Evolutionary conservation across 2,329 filamentous ascomycete species (phyloP), one percentile per base, ranked within the genome.

Genomic region (Incumbomyces lentus): DNA sequence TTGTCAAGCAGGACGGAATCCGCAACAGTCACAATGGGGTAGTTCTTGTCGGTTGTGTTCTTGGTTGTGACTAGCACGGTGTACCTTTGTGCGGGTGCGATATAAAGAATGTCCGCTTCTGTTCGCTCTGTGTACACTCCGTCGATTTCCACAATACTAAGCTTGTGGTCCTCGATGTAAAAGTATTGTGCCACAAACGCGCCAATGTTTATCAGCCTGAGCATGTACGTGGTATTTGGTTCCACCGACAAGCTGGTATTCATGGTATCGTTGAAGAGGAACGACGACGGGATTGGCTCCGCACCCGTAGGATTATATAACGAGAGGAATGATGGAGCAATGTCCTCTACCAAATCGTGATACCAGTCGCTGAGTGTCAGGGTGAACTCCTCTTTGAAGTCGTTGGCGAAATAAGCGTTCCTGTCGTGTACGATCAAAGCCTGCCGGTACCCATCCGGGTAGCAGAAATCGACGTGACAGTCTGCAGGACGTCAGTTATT

Each of bases 281-380:
- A 76, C 2, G 78, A 71, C 17, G 84, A 69, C 0, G 82, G 82
- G 0, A 84, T 73, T 0, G 81, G 82, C 59, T 85, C 81, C 1
- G 79, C 76, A 18, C 67, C 76, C n/a, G n/a, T n/a, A n/a, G n/a
- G n/a, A n/a, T n/a, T n/a, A 40, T 64, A 64, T 16, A 71, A 61
- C 53, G 49, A 55, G 46, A 64, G 53, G 34, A 83, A 70, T 49
- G 81, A 79, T 14, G 72, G 64, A 58, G 72, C 70, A 2, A 79
- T 58, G 0, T 81, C 75, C n/a, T n/a, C n/a, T n/a, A n/a, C n/a
- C n/a, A n/a, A n/a, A n/a, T n/a, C n/a, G 55, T 86, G 81, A 49
- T 87, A 86, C 69, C 83, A 83, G 55, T 87, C 83, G 14, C 79
- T 80, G n/a, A 87, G 64, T 52, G 83, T 82, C 14, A 86, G 59